A percentile compares a stretch with the other conserved stretches of the same genome.
phyloP scores from a whole-genome alignment of 2,329 filamentous ascomycete genomes.

The Diplodia intermedia region DNA sequence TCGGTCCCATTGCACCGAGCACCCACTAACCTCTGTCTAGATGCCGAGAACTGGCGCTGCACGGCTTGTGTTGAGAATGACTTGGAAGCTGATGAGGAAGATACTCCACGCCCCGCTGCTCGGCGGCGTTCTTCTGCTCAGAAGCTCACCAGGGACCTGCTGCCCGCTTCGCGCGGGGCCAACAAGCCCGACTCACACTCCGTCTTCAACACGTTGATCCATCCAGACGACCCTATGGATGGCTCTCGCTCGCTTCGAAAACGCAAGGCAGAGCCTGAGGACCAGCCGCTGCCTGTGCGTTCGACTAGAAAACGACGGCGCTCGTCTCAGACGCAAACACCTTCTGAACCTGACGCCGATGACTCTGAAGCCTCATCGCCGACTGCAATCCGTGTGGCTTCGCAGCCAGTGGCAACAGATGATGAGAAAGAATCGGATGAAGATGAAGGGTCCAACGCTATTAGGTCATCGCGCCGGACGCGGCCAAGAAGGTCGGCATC shows the following conservation, averaged over 20 bases:
- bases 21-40: conserved; percentile 46
- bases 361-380: conserved; percentile 40
- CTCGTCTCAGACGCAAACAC: conserved; percentile 25
- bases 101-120: conserved; percentile 50
- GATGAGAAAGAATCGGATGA: conserved; percentile 34
- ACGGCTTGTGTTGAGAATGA: conserved; percentile 62
- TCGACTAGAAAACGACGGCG: conserved; percentile 51
- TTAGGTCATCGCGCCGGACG: conserved; percentile 30
- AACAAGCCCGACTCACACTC: conserved; percentile 75
- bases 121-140: conserved; percentile 66
- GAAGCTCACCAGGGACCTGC: conserved; percentile 72
- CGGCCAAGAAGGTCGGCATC: conserved; percentile 60
- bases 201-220: conserved; percentile 74
- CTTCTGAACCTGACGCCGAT: conserved; percentile 40
- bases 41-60: conserved; percentile 68
- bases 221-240: conserved; percentile 76
- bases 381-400: conserved; percentile 40
- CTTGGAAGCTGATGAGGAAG: conserved; percentile 53
- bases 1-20: conserved; percentile 31
- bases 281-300: conserved; percentile 61
- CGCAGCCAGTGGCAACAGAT: conserved; percentile 35
- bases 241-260: conserved; percentile 81
- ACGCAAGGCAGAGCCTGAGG: conserved; percentile 78
- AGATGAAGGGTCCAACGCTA: conserved; percentile 38
- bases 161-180: conserved; percentile 71